Evolutionary conservation across 2,329 filamentous ascomycete genomes (phyloP).

Genomic region (Neocatenulostroma microsporum): DNA sequence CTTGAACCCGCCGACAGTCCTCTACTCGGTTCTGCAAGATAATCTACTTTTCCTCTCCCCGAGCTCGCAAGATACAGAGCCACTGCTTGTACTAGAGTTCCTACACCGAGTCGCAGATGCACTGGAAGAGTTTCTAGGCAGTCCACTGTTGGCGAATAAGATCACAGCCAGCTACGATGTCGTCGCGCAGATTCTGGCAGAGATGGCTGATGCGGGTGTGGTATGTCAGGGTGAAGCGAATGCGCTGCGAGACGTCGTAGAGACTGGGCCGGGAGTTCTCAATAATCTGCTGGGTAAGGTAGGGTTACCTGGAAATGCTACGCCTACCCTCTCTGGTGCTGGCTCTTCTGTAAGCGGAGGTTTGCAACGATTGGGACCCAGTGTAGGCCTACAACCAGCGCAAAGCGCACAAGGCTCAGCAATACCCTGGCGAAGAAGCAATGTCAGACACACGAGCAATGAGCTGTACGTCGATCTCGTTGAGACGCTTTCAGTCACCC

Average conservation of each 20-base stretch:
- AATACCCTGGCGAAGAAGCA: slow-evolving; percentile 83
- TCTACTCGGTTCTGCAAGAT: slow-evolving; percentile 82
- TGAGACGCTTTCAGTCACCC: slow-evolving; percentile 77
- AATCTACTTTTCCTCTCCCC: slow-evolving; percentile 81
- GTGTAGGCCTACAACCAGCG: slow-evolving; percentile 13
- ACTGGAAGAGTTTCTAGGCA: slow-evolving; percentile 87
- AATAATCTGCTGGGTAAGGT: slow-evolving; percentile 84
- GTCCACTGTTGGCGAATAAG: slow-evolving; percentile 75
- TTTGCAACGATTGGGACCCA: slow-evolving; percentile 3
- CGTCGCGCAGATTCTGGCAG: slow-evolving; percentile 80
- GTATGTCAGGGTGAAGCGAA: slow-evolving; percentile 89
- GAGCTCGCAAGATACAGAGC: slow-evolving; percentile 75
- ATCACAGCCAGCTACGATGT: slow-evolving; percentile 90
- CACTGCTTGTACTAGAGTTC: slow-evolving; percentile 85
- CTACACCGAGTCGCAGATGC: slow-evolving; percentile 87
- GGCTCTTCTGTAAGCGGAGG: slow-evolving; percentile 8
- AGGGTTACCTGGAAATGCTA: slow-evolving; percentile 52
- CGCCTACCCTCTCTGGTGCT: background rate
- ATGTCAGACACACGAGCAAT: slow-evolving; percentile 92
- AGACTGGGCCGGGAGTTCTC: slow-evolving; percentile 75
- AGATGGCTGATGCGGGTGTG: slow-evolving; percentile 94
- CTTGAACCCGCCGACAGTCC: slow-evolving; percentile 73
- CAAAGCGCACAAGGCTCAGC: slow-evolving; percentile 35
- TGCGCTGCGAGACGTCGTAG: slow-evolving; percentile 80
- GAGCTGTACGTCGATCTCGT: slow-evolving; percentile 95